These are phyloP conservation scores for Kokia cookei DNA, from an alignment of 441 rosid species.

Conservation along the genomic window DNA sequence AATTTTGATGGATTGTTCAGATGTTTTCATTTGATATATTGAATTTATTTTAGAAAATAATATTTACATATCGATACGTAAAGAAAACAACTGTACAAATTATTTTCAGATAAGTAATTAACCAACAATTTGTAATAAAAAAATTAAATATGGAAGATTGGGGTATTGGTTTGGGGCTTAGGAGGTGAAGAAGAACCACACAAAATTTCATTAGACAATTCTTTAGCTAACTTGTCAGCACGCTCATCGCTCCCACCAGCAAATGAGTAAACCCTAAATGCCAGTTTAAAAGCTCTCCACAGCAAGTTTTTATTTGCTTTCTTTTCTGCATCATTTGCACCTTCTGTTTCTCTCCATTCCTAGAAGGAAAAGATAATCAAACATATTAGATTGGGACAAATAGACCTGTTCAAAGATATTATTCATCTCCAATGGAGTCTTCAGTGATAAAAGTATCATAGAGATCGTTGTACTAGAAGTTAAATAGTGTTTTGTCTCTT, in stretches of 20 bases:
- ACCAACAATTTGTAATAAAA: neutral
- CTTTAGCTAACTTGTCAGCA: conserved; percentile 42
- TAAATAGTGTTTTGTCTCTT: too few relatives aligned
- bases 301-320: conserved; percentile 27
- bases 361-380: neutral
- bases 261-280: conserved; percentile 55
- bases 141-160: neutral
- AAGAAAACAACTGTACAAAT: neutral
- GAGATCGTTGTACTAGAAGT: too few relatives aligned
- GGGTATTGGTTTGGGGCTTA: neutral
- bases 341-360: neutral
- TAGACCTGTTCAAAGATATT: neutral
- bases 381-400: neutral
- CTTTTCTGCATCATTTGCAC: neutral
- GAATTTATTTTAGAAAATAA: too few relatives aligned
- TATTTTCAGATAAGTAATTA: neutral
- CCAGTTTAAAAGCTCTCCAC: conserved; percentile 63
- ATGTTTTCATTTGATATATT: too few relatives aligned
- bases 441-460: neutral
- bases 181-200: conserved; percentile 16
- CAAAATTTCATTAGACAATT: conserved; percentile 56
- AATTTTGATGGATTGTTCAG: too few relatives aligned
- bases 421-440: neutral
- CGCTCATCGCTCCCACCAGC: conserved; percentile 75
- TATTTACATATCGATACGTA: neutral